phyloP scores from a whole-genome alignment of 2,329 filamentous ascomycete species.

The Colletotrichum orchidophilum region DNA sequence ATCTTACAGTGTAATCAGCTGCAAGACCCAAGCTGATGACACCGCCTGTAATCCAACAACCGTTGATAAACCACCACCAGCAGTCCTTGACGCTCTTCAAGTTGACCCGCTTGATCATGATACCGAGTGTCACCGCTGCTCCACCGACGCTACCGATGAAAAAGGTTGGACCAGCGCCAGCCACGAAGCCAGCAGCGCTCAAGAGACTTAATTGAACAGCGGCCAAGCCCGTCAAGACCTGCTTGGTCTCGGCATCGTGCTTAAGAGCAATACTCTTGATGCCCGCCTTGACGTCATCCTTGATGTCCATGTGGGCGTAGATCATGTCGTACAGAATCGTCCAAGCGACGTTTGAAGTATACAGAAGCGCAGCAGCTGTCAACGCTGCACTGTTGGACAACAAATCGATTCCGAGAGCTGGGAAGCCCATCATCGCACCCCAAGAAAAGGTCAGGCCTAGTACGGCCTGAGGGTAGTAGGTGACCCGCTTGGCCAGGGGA shows the following conservation, averaged over 20 bases:
- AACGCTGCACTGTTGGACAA: conserved; percentile 70
- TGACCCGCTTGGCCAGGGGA: conserved; percentile 85
- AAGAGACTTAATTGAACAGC: conserved; percentile 75
- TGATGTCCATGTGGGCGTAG: conserved; percentile 91
- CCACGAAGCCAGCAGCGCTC: conserved; percentile 72
- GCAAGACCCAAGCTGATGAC: conserved; percentile 67
- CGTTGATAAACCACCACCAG: conserved; percentile 82
- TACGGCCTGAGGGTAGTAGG: conserved; percentile 86
- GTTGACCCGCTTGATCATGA: conserved; percentile 75
- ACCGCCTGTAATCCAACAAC: conserved; percentile 74
- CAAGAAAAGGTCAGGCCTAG: conserved; percentile 88
- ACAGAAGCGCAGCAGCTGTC: conserved; percentile 74
- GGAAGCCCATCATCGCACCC: conserved; percentile 90
- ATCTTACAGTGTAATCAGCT: conserved; percentile 66
- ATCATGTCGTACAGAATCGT: conserved; percentile 93
- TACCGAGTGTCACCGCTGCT: conserved; percentile 65
- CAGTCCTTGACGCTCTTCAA: conserved; percentile 73
- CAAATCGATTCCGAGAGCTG: conserved; percentile 82
- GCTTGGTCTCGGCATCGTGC: conserved; percentile 81
- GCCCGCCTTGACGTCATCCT: conserved; percentile 84
- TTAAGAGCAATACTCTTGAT: conserved; percentile 89
- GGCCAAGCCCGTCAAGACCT: conserved; percentile 76
- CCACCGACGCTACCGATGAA: conserved; percentile 75
- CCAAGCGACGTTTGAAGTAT: conserved; percentile 84
- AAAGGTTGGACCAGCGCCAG: conserved; percentile 75